Evolutionary conservation across 2,329 filamentous ascomycete genomes (phyloP), one percentile per base, ranked within the genome.

Genomic region (Colletotrichum sp.): DNA sequence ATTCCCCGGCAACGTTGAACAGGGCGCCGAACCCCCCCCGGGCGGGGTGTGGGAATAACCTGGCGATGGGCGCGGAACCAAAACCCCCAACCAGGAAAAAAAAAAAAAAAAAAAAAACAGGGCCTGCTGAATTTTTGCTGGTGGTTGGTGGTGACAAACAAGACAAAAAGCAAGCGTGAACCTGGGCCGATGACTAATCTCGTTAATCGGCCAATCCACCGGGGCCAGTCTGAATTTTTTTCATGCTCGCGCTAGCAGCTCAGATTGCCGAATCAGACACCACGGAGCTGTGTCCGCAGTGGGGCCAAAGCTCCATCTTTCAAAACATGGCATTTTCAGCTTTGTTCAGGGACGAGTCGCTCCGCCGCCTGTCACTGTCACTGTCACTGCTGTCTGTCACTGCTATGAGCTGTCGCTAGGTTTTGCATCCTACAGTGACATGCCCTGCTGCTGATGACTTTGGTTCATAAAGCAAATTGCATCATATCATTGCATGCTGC

Each of bases 61-160:
- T 3, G 24, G 24, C 3, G 24, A 24, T 24, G 3, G 24, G 24
- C 24, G 24, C 24, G 3, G 3, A 24, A 3, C 24, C 24, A 24
- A 24, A 3, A 3, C 24, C 24, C 4, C 24, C 24, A 24, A 3
- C 24, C 24, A 24, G 9, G 3, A 10, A 62, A 34, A 7, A 36
- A 36, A 16, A 64, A 26, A 15, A 44, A 28, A 65, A 22, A 24
- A 66, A 48, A 22, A 34, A 65, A 34, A 48, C 71, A 66, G 48
- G 34, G 63, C 63, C 72, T 75, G 62, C 69, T 39, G 36, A 34
- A 16, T 32, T 75, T 68, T 72, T 62, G 62, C n/a, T 73, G 57
- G 73, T 73, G 73, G 69, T 75, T 68, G 73, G 69, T 62, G 64
- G 73, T 75, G 73, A 75, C 73, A 73, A 65, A 73, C 73, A 72